Percentiles rank a stretch among this genome's conserved stretches.
Evolutionary conservation across 2,329 filamentous ascomycete species (phyloP).

Genomic region (Parastagonospora avenae): DNA sequence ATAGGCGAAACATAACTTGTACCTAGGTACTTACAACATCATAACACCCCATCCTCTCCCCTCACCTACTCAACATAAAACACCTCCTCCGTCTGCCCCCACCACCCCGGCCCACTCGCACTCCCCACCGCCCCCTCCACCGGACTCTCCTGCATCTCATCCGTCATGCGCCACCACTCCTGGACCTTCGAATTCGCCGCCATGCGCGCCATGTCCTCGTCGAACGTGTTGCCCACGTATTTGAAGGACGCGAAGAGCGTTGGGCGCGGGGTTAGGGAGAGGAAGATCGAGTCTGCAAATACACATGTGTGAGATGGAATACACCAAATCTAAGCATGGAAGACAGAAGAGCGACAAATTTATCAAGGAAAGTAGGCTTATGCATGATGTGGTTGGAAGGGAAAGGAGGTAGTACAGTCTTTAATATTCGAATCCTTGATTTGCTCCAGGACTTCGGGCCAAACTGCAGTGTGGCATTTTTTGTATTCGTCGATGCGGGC

Average conservation of each 20-base stretch:
- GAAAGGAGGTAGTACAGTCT: conserved; percentile 56
- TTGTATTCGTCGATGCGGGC: conserved; percentile 73
- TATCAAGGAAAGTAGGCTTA: no score
- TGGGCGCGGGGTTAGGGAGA: conserved; percentile 62
- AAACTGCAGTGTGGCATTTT: conserved; percentile 72
- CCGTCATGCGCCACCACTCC: conserved; percentile 83
- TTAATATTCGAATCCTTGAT: conserved; percentile 76
- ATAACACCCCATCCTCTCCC: no score
- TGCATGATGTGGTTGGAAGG: neutral
- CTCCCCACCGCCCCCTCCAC: conserved; percentile 55
- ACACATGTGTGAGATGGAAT: neutral
- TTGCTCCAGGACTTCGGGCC: conserved; percentile 77
- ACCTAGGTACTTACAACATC: no score
- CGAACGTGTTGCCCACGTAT: conserved; percentile 75
- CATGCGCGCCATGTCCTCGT: conserved; percentile 78
- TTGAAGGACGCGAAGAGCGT: conserved; percentile 79
- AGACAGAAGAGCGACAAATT: neutral
- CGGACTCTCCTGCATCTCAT: conserved; percentile 69
- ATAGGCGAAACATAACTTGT: no score
- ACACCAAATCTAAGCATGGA: neutral
- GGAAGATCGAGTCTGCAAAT: conserved; percentile 67
- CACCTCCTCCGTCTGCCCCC: conserved; percentile 71
- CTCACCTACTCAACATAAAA: conserved; percentile 58
- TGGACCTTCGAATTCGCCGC: conserved; percentile 71
- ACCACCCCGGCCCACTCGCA: conserved; percentile 59